A percentile compares a stretch with the other conserved stretches of the same genome.
These are phyloP conservation scores for Ambrosia artemisiifolia DNA, from an alignment of 129 eudicot species.

Conservation along the genomic window DNA sequence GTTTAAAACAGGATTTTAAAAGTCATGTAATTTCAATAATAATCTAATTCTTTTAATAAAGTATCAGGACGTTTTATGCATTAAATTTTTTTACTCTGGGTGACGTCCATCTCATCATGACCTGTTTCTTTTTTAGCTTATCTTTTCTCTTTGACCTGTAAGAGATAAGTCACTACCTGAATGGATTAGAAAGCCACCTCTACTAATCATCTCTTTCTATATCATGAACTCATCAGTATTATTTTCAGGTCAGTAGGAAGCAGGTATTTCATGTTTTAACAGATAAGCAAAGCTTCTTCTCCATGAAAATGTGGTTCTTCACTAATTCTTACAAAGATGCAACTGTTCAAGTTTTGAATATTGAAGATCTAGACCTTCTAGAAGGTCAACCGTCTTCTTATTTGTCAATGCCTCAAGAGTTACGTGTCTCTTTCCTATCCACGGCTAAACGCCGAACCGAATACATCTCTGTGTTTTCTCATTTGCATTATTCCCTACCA, in stretches of 20 bases:
- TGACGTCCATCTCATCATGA: background rate
- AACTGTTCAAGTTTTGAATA: constrained; percentile 71
- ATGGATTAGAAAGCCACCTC: constrained; percentile 1
- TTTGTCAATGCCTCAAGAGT: constrained; percentile 72
- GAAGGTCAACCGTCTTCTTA: constrained; percentile 29
- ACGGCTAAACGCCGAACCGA: constrained; percentile 45
- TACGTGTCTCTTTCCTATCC: constrained; percentile 74
- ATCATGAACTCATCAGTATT: constrained; percentile 17
- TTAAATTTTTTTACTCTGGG: background rate
- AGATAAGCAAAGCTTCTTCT: constrained; percentile 73
- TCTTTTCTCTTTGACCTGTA: background rate
- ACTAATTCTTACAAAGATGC: constrained; percentile 68
- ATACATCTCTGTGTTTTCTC: constrained; percentile 76
- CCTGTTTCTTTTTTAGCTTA: background rate
- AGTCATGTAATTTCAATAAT: background rate
- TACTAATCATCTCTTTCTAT: constrained; percentile 2
- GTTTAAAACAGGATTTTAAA: background rate
- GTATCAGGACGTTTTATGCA: background rate
- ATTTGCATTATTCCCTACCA: constrained; percentile 76
- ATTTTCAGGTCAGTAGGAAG: constrained; percentile 69
- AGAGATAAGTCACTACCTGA: background rate
- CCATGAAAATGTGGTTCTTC: constrained; percentile 90
- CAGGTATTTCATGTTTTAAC: constrained; percentile 91
- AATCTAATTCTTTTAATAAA: background rate
- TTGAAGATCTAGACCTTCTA: constrained; percentile 60